Conservation (phyloP, 2,329 filamentous ascomycete species). For the Sphaerulina populicola region DNA sequence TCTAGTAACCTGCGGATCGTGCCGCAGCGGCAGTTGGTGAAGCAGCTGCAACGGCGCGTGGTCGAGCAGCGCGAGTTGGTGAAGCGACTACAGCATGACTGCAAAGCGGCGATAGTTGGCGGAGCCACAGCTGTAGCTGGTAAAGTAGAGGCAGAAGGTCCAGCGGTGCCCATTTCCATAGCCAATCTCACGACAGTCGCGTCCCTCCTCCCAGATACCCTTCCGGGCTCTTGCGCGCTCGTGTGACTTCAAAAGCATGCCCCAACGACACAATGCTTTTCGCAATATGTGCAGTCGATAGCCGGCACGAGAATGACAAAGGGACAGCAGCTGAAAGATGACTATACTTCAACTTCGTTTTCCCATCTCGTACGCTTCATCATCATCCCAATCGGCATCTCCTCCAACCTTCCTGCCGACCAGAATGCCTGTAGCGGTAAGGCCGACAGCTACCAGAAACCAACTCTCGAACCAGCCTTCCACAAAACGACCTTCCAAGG, state of each 20-base stretch:
- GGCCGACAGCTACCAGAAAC: constrained; percentile 62
- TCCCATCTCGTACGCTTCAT: constrained; percentile 53
- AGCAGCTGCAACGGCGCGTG: not conserved
- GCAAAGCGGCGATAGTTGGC: too few relatives aligned
- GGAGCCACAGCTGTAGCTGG: too few relatives aligned
- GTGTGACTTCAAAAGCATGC: too few relatives aligned
- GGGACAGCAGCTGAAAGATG: not conserved
- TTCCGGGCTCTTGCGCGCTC: too few relatives aligned
- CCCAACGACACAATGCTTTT: not conserved
- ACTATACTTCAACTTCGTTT: constrained; percentile 50
- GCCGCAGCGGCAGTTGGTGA: too few relatives aligned
- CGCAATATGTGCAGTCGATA: not conserved
- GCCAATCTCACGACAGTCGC: too few relatives aligned
- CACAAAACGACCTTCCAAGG: constrained; percentile 63
- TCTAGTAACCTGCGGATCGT: not conserved
- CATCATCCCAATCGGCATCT: constrained; percentile 36
- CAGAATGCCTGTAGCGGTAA: constrained; percentile 65
- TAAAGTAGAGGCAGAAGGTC: too few relatives aligned
- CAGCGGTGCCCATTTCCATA: too few relatives aligned
- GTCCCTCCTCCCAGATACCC: too few relatives aligned
- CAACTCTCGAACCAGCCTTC: constrained; percentile 83
- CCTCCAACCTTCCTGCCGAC: constrained; percentile 55
- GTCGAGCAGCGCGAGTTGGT: too few relatives aligned
- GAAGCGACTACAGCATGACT: too few relatives aligned
- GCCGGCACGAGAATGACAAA: too few relatives aligned